Evolutionary conservation across 208 protist species (phyloP).

Genomic region (Acanthamoeba lenticulata): DNA sequence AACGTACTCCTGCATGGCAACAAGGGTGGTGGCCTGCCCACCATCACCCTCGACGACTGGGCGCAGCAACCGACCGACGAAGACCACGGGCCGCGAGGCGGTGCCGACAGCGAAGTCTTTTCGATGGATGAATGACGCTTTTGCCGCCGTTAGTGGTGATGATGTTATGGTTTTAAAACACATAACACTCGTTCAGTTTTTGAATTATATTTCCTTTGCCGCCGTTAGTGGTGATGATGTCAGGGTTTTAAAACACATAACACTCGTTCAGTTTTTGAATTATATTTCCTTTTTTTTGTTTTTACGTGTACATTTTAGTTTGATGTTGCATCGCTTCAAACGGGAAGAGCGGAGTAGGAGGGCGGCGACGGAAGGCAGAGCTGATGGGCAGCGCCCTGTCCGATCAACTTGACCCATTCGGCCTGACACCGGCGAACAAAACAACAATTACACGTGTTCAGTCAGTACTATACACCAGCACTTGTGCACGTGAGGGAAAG

Average conservation of each 20-base stretch:
- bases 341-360: too few species aligned
- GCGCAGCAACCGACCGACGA: not conserved
- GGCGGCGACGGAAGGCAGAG: too few species aligned
- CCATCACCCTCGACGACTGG: constrained; percentile 1
- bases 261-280: too few species aligned
- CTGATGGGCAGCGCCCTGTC: not conserved
- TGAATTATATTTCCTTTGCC: too few species aligned
- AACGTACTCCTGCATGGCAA: not conserved
- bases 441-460: not conserved
- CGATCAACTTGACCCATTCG: constrained; percentile 4
- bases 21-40: not conserved
- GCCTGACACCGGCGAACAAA: not conserved
- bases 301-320: too few species aligned
- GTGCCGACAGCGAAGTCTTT: not conserved
- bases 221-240: too few species aligned
- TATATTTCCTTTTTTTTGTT: too few species aligned
- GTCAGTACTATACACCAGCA: not conserved
- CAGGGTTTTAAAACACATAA: too few species aligned
- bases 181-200: too few species aligned
- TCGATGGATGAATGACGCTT: not conserved
- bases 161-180: too few species aligned
- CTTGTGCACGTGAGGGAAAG: not conserved
- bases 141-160: too few species aligned
- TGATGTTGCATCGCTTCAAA: too few species aligned
- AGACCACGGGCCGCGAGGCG: not conserved